Conservation (phyloP, 2,329 filamentous ascomycete species). For the Catunica adiposa region DNA sequence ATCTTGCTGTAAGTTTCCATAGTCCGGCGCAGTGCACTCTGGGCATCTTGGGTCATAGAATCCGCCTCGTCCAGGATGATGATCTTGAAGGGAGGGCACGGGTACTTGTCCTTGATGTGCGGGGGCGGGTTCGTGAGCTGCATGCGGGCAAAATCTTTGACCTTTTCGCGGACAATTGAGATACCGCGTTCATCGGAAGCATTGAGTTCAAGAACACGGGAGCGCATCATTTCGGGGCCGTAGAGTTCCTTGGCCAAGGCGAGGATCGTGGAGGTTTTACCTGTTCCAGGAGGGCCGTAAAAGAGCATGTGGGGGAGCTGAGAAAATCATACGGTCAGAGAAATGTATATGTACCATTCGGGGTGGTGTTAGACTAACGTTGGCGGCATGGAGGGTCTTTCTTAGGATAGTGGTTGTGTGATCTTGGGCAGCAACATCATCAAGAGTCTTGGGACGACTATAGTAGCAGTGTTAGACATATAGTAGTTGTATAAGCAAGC, state of each 20-base stretch:
- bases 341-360: slow-evolving; percentile 17
- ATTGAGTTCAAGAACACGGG: slow-evolving; percentile 95
- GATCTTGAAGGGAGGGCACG: slow-evolving; percentile 96
- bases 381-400: slow-evolving; percentile 83
- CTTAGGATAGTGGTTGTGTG: slow-evolving; percentile 89
- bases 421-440: slow-evolving; percentile 92
- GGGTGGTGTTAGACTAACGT: slow-evolving; percentile 33
- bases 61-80: slow-evolving; percentile 97
- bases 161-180: slow-evolving; percentile 88
- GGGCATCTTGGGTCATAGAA: slow-evolving; percentile 96
- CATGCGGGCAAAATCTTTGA: slow-evolving; percentile 95
- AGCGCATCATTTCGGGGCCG: slow-evolving; percentile 81
- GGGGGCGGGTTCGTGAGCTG: slow-evolving; percentile 72
- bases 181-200: slow-evolving; percentile 98
- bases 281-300: slow-evolving; percentile 92
- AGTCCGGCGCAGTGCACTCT: slow-evolving; percentile 77
- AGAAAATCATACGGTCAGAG: slow-evolving; percentile 13
- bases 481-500: no score
- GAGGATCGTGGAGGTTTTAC: slow-evolving; percentile 95
- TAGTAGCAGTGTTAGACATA: neutral
- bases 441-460: slow-evolving; percentile 83
- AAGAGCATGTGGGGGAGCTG: slow-evolving; percentile 97
- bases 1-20: slow-evolving; percentile 98
- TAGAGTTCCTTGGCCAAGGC: slow-evolving; percentile 95
- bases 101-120: slow-evolving; percentile 54